Evolutionary conservation across 306 rosid species (phyloP), one percentile per base, ranked within the genome.

Genomic region (Pyrus bretschneideri): DNA sequence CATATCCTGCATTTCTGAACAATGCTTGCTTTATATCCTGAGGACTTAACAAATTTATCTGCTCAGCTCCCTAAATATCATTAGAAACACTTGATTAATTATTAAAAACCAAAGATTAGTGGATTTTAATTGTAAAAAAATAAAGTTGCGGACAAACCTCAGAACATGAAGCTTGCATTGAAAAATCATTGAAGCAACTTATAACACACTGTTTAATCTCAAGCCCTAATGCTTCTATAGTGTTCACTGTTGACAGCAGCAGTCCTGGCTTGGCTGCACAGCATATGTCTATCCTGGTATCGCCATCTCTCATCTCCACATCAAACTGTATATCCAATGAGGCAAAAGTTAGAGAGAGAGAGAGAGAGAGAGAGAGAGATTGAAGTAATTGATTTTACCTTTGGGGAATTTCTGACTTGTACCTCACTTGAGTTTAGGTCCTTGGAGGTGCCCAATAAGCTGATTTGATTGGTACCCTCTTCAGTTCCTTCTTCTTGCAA

Each of bases 1-100:
- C 97, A 85, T 94, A 94, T 58, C 98, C 98, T 76, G 98, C 98
- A 85, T 88, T 94, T 87, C 97, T 89, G 94, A 94, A 94, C 25
- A 94, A 80, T 73, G 93, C 91, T 80, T 94, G 93, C 90, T 91
- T 91, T 85, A 94, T 83, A 38, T 91, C 98, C 73, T 90, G 97
- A 30, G 87, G 83, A 68, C 81, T 88, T 66, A 86, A 69, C 67
- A 86, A 54, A 75, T 79, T 80, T 73, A 87, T 84, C 88, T 91
- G 87, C 76, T 81, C 88, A 38, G 79, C 85, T 33, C 60, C 97
- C 98, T 91, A 81, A 67, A 81, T 60, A 42, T 13, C 79, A 80
- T 25, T 58, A 65, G 3, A 74, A 78, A 18, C 70, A 74, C 29
- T 42, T 52, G 70, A 54, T 49, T 44, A 76, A 54, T 73, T 30